Base-by-base conservation (phyloP, 2,329 filamentous ascomycete genomes). In the Trichoderma arundinaceum region DNA sequence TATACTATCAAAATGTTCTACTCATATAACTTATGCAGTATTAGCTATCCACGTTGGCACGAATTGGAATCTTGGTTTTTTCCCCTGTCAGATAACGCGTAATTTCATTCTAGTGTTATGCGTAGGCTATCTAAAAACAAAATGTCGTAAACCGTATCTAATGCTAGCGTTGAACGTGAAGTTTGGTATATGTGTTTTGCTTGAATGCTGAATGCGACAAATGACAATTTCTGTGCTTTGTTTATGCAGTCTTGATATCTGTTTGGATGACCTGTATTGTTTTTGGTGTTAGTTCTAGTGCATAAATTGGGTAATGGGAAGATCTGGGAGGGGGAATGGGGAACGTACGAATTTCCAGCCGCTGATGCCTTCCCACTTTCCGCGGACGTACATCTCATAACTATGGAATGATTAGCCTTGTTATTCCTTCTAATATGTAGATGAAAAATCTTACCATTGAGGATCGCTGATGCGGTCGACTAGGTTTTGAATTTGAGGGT, bases 61-160 rank as follows among this genome's bases (percentile, higher is more conserved):
- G 33, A 12, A 57, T 33, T 57, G 48, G 32, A 63, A 35, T 44
- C 13, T 39, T 48, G 10, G 7, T 33, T 32, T 44, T 32, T 17
- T 46, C 15, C 28, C n/a, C 22, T 44, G 60, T 63, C 49, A 53
- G 49, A 35, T 54, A 63, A 46, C 59, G 39, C 60, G 48, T 51
- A 63, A 53, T 63, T 53, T 62, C 58, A 62, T 62, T 62, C 58
- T 62, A 62, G 58, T 62, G 46, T 43, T 28, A 15, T 63, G 60
- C 17, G 60, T 54, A 54, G 49, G 48, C 60, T 53, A 53, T 43
- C 49, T 63, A 63, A 44, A 62, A 49, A 46, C 32, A 32, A 60
- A 60, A 48, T 41, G 46, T 60, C 57, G 57, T 60, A 35, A 60
- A 32, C 35, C 57, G 57, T 60, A 60, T 60, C 57, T 60, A 60